Percentiles rank a stretch among this genome's conserved stretches.
Conservation (phyloP, 306 rosid species). For the Crataegus laevigata region DNA sequence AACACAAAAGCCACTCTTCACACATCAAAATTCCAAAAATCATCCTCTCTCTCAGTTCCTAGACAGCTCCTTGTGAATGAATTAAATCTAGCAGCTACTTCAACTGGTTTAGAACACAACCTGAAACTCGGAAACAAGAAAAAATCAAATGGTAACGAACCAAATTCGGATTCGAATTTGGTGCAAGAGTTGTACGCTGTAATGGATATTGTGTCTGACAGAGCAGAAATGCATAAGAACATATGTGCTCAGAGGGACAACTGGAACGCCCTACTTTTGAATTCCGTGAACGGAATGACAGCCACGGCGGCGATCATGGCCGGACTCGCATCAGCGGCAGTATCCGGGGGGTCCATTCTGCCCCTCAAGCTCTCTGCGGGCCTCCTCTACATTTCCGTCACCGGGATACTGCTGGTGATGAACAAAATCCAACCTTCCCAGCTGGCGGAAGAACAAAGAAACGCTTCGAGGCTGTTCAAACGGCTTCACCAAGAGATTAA, state of each 20-base stretch:
- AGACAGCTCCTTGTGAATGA: conserved; percentile 1
- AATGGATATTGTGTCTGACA: conserved; percentile 54
- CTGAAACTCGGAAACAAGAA: neutral
- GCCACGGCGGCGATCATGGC: conserved; percentile 60
- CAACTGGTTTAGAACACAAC: neutral
- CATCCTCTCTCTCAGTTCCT: conserved; percentile 9
- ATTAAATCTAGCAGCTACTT: neutral
- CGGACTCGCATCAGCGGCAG: conserved; percentile 52
- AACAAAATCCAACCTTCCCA: conserved; percentile 84
- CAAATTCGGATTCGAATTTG: conserved; percentile 6
- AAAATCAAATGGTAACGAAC: neutral
- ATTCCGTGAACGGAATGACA: conserved; percentile 51
- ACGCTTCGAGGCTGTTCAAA: conserved; percentile 59
- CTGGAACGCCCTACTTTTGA: conserved; percentile 60
- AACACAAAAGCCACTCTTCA: conserved; percentile 11
- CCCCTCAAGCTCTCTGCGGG: conserved; percentile 60
- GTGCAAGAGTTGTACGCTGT: conserved; percentile 40
- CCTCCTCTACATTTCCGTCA: conserved; percentile 51
- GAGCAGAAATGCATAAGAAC: conserved; percentile 72
- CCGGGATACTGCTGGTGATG: conserved; percentile 50
- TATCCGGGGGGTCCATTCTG: conserved; percentile 28
- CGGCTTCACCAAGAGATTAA: conserved; percentile 46
- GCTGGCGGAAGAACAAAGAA: conserved; percentile 69
- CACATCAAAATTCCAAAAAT: neutral
- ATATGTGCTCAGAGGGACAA: conserved; percentile 68